Base-by-base conservation (phyloP, 352 stramenopile species). In the Pythium phragmiticola region DNA sequence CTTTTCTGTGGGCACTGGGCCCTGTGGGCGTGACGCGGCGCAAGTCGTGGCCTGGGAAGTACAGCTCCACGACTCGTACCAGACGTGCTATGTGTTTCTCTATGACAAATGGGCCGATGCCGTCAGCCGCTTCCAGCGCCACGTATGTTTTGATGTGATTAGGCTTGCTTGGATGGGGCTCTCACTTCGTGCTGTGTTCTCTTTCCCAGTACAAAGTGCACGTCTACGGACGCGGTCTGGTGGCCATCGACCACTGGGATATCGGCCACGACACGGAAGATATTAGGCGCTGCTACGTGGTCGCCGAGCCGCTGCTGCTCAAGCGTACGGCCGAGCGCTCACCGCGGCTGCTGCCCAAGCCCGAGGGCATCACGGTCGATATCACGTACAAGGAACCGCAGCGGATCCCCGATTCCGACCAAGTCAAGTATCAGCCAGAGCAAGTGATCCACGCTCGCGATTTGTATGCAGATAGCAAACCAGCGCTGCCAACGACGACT, bases 21-120 rank as follows among this genome's bases (percentile, higher is more conserved):
- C 84, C n/a, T 91, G 84, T 47, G 79, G 78, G 3, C 60, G 37
- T 2, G 76, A 81, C 33, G 84, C 82, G 19, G 69, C 69, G 47
- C 74, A 77, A 14, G 69, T 93, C 12, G 67, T 89, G 55, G 77
- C 71, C 2, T 69, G 84, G 53, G 33, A 79, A 14, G 59, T 93
- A 14, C 70, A 89, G 52, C 23, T 76, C 14, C 60, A 80, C 65
- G 74, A 65, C 66, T 80, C 72, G 19, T 87, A 75, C 51, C 61
- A 84, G 57, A 76, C 72, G 54, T 80, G 66, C 50, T 60, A 80
- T 21, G 78, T 93, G 54, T 93, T 83, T 60, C 75, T 91, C 36
- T 93, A 93, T 65, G 78, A 93, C 57, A 73, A 78, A 33, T 93
- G 84, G 84, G 82, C 82, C 21, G 61, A 70, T 19, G 78, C 74